phyloP scores from a whole-genome alignment of 306 rosid genomes.

The Glycyrrhiza uralensis region DNA sequence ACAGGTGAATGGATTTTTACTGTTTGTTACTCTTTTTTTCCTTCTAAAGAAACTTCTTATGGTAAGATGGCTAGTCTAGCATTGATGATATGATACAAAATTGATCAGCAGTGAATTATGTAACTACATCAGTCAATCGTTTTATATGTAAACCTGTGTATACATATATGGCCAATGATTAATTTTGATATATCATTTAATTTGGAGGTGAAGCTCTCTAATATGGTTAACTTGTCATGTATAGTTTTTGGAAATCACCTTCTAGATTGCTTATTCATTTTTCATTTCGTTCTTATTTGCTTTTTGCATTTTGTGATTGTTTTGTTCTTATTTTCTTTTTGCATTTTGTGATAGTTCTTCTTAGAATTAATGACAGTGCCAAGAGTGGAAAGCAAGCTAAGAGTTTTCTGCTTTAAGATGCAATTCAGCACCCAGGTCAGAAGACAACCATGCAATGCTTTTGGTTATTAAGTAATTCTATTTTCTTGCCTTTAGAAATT shows the following conservation, averaged over 20 bases:
- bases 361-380: conserved; percentile 91
- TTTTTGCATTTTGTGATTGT: conserved; percentile 39
- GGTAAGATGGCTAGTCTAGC: conserved; percentile 4
- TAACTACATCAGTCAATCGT: background rate
- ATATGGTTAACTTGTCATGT: background rate
- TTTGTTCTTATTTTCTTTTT: conserved; percentile 37
- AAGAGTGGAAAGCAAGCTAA: conserved; percentile 79
- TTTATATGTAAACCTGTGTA: background rate
- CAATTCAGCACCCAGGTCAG: conserved; percentile 80
- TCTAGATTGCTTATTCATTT: background rate
- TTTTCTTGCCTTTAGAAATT: conserved; percentile 25
- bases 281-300: conserved; percentile 25
- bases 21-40: background rate
- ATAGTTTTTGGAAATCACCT: conserved; percentile 5
- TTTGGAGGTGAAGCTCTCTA: background rate
- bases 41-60: background rate
- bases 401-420: conserved; percentile 89
- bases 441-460: conserved; percentile 19
- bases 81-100: background rate
- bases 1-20: conserved; percentile 46
- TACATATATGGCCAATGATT: background rate
- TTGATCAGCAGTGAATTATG: background rate
- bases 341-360: conserved; percentile 61
- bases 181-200: conserved; percentile 15
- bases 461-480: conserved; percentile 19